Evolutionary conservation across 139 green algal species (phyloP), one percentile per base, ranked within the genome.

Genomic region (Chlorella sp.): DNA sequence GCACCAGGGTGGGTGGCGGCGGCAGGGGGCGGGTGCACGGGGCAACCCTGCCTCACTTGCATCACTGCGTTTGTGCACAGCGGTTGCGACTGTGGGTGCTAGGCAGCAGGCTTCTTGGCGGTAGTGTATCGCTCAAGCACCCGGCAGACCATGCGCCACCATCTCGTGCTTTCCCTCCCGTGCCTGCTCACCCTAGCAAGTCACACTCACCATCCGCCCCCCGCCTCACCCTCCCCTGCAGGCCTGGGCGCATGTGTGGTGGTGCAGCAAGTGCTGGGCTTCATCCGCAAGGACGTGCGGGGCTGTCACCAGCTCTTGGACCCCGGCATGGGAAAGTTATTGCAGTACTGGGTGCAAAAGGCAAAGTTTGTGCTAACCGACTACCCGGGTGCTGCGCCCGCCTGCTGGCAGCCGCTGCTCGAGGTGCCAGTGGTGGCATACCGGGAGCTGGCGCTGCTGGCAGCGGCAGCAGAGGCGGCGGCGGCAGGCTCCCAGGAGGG

Each of bases 321-420:
- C 53, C 68, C 78, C 0, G 87, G 75, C 40, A 28, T 86, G n/a
- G 84, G 30, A 32, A 92, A 92, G 75, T 71, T 92, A 36, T 39
- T 92, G 80, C 85, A 78, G 66, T 92, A 90, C 61, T 92, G 89
- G 89, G 40, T 77, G 60, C 73, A 83, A 16, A 86, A 90, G 48
- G 80, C 81, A n/a, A 34, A 60, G 7, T 61, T 60, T 30, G 26
- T 92, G 75, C 69, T 90, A 34, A 77, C 36, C 53, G 42, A n/a
- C 48, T 90, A 37, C 71, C 89, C 84, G 1, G 73, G 21, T 3
- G 64, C 89, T 22, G 89, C 40, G 21, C 87, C 77, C 22, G 69
- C 81, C 87, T 73, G 42, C 48, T 91, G 87, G 87, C 15, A 36
- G 30, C 37, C 39, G 36, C 32, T 79, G 36, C 39, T 81, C 39